These are phyloP conservation scores for Magnusiomyces ingens DNA, from an alignment of 1,139 yeast genomes.

Conservation along the genomic window DNA sequence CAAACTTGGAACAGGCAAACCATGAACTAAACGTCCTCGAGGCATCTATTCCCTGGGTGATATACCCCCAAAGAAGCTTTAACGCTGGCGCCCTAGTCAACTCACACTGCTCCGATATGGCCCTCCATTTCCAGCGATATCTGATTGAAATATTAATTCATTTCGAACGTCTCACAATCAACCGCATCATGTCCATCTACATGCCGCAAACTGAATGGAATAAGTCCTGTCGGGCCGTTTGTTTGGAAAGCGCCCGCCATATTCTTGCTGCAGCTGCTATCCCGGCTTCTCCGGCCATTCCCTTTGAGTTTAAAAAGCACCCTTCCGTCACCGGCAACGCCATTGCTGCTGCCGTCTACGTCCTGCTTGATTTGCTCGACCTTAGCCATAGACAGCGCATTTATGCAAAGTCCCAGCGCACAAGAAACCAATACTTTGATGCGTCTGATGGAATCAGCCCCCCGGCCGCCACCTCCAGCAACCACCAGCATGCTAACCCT, in stretches of 20 bases:
- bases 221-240: constrained; percentile 7
- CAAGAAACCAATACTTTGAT: neutral
- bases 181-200: constrained; percentile 14
- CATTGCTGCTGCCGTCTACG: constrained; percentile 16
- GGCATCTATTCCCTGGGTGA: neutral
- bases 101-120: neutral
- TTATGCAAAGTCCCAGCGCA: neutral
- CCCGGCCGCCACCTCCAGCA: neutral
- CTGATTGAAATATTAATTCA: constrained; percentile 12
- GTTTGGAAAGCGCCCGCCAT: constrained; percentile 10
- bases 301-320: constrained; percentile 15
- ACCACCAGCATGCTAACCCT: neutral
- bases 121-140: constrained; percentile 12
- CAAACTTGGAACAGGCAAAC: constrained; percentile 2
- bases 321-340: constrained; percentile 16
- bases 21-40: neutral
- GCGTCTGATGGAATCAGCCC: neutral
- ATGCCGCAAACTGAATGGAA: constrained; percentile 15
- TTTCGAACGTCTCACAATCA: constrained; percentile 14
- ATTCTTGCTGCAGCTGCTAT: constrained; percentile 10
- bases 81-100: neutral
- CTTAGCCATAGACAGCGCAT: constrained; percentile 6
- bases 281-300: constrained; percentile 6
- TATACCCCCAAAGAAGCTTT: neutral
- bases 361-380: constrained; percentile 15